Evolutionary conservation across 1,139 yeast genomes (phyloP).

Genomic region (Sugiyamaella japonica): DNA sequence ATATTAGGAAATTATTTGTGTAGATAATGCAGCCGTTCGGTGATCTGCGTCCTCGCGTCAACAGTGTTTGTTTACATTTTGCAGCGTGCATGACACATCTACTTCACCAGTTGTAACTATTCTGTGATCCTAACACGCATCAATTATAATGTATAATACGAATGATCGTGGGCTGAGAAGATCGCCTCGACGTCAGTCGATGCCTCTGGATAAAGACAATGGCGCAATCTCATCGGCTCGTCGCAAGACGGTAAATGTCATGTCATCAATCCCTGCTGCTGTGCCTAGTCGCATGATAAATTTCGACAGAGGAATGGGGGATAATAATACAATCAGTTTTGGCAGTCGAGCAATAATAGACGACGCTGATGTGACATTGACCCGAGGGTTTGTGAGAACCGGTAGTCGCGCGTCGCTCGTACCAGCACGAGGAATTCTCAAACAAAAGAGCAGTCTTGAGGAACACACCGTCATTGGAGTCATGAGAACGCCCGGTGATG

Average conservation of each 20-base stretch:
- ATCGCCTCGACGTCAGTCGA: slow-evolving; percentile 11
- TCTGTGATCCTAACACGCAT: too few relatives aligned
- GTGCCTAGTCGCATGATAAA: not conserved
- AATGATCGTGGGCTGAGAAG: slow-evolving; percentile 13
- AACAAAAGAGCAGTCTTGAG: slow-evolving; percentile 24
- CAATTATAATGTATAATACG: slow-evolving; percentile 6
- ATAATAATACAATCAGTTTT: slow-evolving; percentile 10
- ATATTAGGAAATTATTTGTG: too few relatives aligned
- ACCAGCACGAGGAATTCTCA: slow-evolving; percentile 31
- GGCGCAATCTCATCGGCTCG: not conserved
- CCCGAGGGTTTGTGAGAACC: slow-evolving; percentile 3
- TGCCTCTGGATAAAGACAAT: slow-evolving; percentile 1
- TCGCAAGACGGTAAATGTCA: slow-evolving; percentile 8
- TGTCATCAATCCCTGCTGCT: not conserved
- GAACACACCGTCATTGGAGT: slow-evolving; percentile 33
- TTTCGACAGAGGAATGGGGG: slow-evolving; percentile 3
- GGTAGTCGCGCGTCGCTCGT: slow-evolving; percentile 21
- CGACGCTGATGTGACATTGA: slow-evolving; percentile 13
- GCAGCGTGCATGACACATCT: not conserved
- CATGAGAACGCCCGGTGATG: slow-evolving; percentile 24
- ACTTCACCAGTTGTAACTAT: not conserved
- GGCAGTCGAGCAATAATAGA: slow-evolving; percentile 6
- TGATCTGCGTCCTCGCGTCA: not conserved
- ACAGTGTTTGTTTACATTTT: slow-evolving; percentile 9
- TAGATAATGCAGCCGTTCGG: not conserved